These are phyloP conservation scores for Cicer cuneatum DNA, from an alignment of 306 rosid genomes.

Conservation along the genomic window DNA sequence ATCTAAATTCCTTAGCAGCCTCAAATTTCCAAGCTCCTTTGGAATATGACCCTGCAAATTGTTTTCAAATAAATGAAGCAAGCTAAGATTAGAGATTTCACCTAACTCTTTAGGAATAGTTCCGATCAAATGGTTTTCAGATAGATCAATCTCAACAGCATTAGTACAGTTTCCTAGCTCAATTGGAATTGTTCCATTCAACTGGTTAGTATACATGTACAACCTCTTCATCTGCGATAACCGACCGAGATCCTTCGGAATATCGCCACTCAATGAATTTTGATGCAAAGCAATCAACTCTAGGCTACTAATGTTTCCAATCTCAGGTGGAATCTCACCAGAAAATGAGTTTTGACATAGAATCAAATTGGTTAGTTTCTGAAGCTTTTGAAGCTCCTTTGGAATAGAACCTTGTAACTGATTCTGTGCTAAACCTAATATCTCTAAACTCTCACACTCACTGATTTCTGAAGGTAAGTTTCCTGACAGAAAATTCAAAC, in stretches of 20 bases:
- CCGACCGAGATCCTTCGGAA: constrained; percentile 68
- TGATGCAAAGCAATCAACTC: constrained; percentile 71
- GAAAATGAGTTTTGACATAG: constrained; percentile 70
- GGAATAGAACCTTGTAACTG: constrained; percentile 70
- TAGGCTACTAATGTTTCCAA: constrained; percentile 65
- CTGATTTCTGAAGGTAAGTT: constrained; percentile 61
- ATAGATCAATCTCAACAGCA: constrained; percentile 74
- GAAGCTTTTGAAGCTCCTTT: constrained; percentile 64
- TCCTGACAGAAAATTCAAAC: constrained; percentile 64
- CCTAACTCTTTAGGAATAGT: constrained; percentile 69
- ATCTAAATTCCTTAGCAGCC: constrained; percentile 58
- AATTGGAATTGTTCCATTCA: constrained; percentile 72
- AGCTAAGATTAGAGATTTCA: constrained; percentile 54
- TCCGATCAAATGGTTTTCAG: constrained; percentile 68
- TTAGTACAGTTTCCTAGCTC: constrained; percentile 71
- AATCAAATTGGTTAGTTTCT: constrained; percentile 65
- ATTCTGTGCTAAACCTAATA: constrained; percentile 76
- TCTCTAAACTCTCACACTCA: constrained; percentile 67
- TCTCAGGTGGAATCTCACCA: constrained; percentile 73
- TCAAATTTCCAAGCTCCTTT: constrained; percentile 60
- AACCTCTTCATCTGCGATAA: constrained; percentile 55
- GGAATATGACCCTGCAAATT: constrained; percentile 66
- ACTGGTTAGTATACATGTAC: constrained; percentile 72
- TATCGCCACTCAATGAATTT: constrained; percentile 56
- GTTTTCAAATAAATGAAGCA: constrained; percentile 84